These are phyloP conservation scores for Actinidia arguta DNA, from an alignment of 179 eudicot genomes.

Conservation along the genomic window DNA sequence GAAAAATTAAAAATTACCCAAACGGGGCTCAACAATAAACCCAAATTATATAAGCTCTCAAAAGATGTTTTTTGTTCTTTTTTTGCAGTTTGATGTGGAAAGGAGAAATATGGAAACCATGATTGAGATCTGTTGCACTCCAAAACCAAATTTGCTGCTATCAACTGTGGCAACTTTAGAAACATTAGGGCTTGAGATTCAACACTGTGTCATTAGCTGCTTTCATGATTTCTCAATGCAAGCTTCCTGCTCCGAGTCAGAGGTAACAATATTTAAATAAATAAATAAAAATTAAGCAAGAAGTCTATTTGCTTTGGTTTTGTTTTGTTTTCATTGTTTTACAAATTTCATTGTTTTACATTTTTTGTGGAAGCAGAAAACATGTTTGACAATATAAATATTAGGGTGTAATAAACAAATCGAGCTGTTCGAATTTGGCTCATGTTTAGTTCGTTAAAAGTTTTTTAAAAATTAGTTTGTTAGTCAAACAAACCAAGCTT, in stretches of 20 bases:
- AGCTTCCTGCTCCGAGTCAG: conserved; percentile 78
- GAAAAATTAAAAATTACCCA: too few relatives aligned
- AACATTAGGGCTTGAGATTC: conserved; percentile 80
- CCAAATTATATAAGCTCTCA: background rate
- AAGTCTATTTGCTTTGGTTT: too few relatives aligned
- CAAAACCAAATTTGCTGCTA: conserved; percentile 66
- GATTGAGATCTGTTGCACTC: conserved; percentile 67
- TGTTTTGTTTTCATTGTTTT: too few relatives aligned
- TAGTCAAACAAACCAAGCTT: too few relatives aligned
- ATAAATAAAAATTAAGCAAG: too few relatives aligned
- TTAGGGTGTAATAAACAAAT: too few relatives aligned
- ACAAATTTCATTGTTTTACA: too few relatives aligned
- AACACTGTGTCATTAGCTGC: conserved; percentile 88
- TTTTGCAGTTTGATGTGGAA: conserved; percentile 80
- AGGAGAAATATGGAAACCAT: conserved; percentile 64
- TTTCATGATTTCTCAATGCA: conserved; percentile 82
- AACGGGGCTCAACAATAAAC: background rate
- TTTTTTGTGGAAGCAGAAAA: too few relatives aligned
- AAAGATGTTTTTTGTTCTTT: background rate
- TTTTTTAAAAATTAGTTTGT: too few relatives aligned
- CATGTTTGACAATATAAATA: too few relatives aligned
- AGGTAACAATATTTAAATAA: conserved; percentile 42
- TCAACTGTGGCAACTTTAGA: conserved; percentile 79
- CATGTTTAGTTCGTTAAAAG: too few relatives aligned
- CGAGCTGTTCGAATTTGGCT: too few relatives aligned